Evolutionary conservation across 495 filamentous ascomycete species (phyloP), one percentile per base, ranked within the genome.

Genomic region (Daldinia vernicosa): DNA sequence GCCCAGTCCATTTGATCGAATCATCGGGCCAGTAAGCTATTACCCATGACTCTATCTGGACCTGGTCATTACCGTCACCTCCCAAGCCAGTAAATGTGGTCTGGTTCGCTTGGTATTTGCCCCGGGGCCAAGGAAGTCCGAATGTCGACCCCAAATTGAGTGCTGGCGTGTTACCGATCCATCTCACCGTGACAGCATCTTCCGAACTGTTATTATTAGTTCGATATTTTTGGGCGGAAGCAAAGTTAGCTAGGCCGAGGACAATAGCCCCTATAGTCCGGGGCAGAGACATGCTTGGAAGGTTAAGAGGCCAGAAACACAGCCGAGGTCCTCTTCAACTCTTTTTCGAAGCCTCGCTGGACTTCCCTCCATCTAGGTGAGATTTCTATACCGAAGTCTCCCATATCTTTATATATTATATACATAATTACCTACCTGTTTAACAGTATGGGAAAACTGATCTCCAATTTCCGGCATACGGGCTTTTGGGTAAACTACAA

Each of bases 1-100:
- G 81, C 0, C 78, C 81, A 2, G 80, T 82, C 83, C 83, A 84
- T 75, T 84, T 84, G 45, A 83, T 76, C 6, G 81, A 80, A 28
- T 77, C 80, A 66, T 84, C 83, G 8, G 77, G 75, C 83, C 83
- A 84, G 58, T 80, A 80, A 1, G 77, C 81, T 1, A 76, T 83
- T 7, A 79, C 71, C 81, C 82, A 83, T 2, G 81, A 81, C 59
- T 83, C 77, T 7, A 83, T 64, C 5, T 70, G 69, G 27, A 82
- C 70, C 22, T 72, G 51, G 27, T 67, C 39, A 2, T 74, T 69
- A 15, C 62, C 40, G 2, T 74, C 67, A 24, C 78, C 69, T 11
- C 63, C 66, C 0, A 56, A 39, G 24, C 77, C 76, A 11, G 54
- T 70, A 60, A 84, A 80, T 8, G 50, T 61, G 8, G 78, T 80